phyloP scores from a whole-genome alignment of 192 early-diverging fungal species.

The Podila clonocystis region DNA sequence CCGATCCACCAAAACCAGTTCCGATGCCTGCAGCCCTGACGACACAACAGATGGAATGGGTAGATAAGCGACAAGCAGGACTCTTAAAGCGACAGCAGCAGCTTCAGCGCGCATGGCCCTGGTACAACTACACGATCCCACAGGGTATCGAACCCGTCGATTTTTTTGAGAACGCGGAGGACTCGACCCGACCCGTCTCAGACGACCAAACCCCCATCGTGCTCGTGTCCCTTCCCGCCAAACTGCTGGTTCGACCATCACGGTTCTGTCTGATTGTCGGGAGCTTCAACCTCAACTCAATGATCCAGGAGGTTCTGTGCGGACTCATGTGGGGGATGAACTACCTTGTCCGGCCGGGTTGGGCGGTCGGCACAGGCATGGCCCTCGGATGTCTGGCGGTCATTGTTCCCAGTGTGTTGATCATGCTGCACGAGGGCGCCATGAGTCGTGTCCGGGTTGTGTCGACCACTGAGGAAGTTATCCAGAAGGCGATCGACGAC shows the following conservation, averaged over 20 bases:
- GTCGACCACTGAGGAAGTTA: constrained; percentile 30
- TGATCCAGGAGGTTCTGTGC: constrained; percentile 41
- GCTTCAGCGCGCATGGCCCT: constrained; percentile 37
- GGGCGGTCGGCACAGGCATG: constrained; percentile 43
- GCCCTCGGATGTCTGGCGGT: constrained; percentile 46
- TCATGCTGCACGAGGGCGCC: constrained; percentile 38
- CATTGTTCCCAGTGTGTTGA: constrained; percentile 41
- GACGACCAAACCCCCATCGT: neutral
- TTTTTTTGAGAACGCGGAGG: constrained; percentile 17
- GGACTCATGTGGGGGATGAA: constrained; percentile 53
- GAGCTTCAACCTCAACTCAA: constrained; percentile 43
- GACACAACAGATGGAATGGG: constrained; percentile 39
- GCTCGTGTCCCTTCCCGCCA: constrained; percentile 5
- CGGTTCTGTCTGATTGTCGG: constrained; percentile 39
- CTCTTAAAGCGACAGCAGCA: constrained; percentile 13
- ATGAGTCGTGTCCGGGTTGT: constrained; percentile 24
- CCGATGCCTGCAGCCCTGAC: constrained; percentile 34
- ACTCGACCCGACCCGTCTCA: neutral
- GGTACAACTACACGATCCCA: constrained; percentile 47
- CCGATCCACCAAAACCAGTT: neutral
- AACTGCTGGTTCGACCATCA: constrained; percentile 9
- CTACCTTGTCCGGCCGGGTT: constrained; percentile 44
- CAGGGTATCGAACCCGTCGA: constrained; percentile 43
- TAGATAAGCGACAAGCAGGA: constrained; percentile 8
- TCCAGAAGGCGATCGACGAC: constrained; percentile 33